Evolutionary conservation across 73 alveolate species (phyloP).

Genomic region (Loxodes magnus): DNA sequence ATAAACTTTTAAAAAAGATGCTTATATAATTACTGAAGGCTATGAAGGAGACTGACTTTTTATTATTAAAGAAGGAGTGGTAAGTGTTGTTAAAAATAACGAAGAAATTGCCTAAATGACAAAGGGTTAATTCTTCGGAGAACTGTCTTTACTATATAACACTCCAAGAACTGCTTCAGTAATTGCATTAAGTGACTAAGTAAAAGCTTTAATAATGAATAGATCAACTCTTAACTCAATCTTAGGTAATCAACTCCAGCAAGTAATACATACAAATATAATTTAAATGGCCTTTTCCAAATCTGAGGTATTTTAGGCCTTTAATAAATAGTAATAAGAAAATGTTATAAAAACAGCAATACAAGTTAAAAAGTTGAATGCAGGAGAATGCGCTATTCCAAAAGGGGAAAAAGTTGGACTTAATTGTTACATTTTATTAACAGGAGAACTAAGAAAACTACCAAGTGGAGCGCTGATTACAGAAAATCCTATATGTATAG

Average conservation of each 20-base stretch:
- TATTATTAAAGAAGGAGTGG: slow-evolving; percentile 51
- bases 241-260: slow-evolving; percentile 2
- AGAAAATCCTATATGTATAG: no score
- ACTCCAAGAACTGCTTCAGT: slow-evolving; percentile 38
- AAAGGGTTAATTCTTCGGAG: slow-evolving; percentile 36
- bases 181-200: slow-evolving; percentile 14
- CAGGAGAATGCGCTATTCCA: no score
- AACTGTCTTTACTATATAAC: slow-evolving; percentile 19
- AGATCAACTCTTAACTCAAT: neutral
- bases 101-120: slow-evolving; percentile 30
- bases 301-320: neutral
- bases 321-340: neutral
- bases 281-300: neutral
- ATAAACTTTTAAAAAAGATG: slow-evolving; percentile 11
- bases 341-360: neutral
- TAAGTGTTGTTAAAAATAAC: slow-evolving; percentile 32
- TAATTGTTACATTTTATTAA: no score
- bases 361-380: no score
- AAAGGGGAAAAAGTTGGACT: no score
- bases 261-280: neutral
- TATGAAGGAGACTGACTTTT: slow-evolving; percentile 65
- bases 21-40: slow-evolving; percentile 54
- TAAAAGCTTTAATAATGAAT: neutral
- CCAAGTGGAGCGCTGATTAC: no score
- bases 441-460: no score